phyloP scores from a whole-genome alignment of 352 stramenopile genomes.

The Phytophthora melonis region DNA sequence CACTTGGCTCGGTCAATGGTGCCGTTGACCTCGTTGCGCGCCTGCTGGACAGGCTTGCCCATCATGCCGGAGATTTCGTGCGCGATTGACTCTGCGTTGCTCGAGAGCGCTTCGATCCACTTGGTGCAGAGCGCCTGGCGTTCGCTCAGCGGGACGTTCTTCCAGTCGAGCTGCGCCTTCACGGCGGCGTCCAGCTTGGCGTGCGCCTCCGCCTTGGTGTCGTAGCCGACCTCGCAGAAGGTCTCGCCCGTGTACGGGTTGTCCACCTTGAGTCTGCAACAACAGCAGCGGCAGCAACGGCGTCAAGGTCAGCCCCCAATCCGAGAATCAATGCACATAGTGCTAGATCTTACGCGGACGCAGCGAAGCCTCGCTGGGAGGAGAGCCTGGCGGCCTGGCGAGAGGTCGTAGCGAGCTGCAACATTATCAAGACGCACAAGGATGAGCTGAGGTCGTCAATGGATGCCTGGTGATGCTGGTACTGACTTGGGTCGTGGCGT shows the following conservation, averaged over 20 bases:
- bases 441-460: not conserved
- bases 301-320: not conserved
- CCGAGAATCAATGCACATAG: not conserved
- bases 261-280: constrained; percentile 65
- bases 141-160: constrained; percentile 60
- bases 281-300: constrained; percentile 2
- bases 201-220: constrained; percentile 63
- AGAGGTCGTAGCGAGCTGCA: constrained; percentile 33
- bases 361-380: constrained; percentile 42
- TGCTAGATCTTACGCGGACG: constrained; percentile 38
- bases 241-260: constrained; percentile 81
- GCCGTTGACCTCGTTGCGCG: constrained; percentile 78
- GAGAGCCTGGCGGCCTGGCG: constrained; percentile 21
- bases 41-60: constrained; percentile 84
- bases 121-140: constrained; percentile 71
- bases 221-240: constrained; percentile 67
- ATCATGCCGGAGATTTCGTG: constrained; percentile 86
- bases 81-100: constrained; percentile 66
- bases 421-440: not conserved
- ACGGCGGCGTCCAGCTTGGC: constrained; percentile 66
- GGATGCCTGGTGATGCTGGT: not conserved
- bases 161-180: constrained; percentile 68
- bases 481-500: constrained; percentile 25
- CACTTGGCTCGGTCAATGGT: constrained; percentile 75
- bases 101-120: constrained; percentile 69